Evolutionary conservation across 2,329 filamentous ascomycete genomes (phyloP).

Genomic region (Diaporthe sp.): DNA sequence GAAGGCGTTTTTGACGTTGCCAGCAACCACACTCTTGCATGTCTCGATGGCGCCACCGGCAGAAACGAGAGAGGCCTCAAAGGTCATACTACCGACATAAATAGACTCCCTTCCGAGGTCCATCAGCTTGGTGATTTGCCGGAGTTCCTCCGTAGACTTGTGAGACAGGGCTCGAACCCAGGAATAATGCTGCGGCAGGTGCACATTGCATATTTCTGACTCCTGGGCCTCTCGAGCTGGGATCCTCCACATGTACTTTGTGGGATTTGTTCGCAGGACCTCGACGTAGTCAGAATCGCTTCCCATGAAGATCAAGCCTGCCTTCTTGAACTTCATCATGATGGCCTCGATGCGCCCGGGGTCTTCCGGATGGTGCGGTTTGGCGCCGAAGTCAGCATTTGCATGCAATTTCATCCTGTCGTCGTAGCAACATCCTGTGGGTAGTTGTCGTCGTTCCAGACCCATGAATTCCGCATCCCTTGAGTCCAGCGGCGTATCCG

Average conservation of each 20-base stretch:
- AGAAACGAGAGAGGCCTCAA: constrained; percentile 84
- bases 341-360: constrained; percentile 93
- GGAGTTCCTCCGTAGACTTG: constrained; percentile 74
- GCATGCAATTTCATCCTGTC: constrained; percentile 96
- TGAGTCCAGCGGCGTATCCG: constrained; percentile 46
- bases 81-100: constrained; percentile 87
- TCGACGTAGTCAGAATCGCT: constrained; percentile 66
- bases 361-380: constrained; percentile 93
- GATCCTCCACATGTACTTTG: constrained; percentile 81
- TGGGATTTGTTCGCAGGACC: constrained; percentile 67
- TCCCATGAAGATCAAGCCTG: constrained; percentile 79
- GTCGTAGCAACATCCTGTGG: constrained; percentile 90
- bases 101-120: constrained; percentile 80
- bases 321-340: constrained; percentile 87
- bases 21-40: constrained; percentile 88
- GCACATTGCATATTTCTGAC: constrained; percentile 85
- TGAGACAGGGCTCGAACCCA: constrained; percentile 77
- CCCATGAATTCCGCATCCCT: constrained; percentile 43
- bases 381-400: constrained; percentile 80
- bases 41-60: constrained; percentile 96
- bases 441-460: constrained; percentile 64
- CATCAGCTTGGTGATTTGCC: constrained; percentile 72
- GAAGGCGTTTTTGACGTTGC: constrained; percentile 92
- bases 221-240: constrained; percentile 81
- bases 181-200: constrained; percentile 81